Evolutionary conservation across 73 alveolate genomes (phyloP).

Genomic region (Uronychia setigera): DNA sequence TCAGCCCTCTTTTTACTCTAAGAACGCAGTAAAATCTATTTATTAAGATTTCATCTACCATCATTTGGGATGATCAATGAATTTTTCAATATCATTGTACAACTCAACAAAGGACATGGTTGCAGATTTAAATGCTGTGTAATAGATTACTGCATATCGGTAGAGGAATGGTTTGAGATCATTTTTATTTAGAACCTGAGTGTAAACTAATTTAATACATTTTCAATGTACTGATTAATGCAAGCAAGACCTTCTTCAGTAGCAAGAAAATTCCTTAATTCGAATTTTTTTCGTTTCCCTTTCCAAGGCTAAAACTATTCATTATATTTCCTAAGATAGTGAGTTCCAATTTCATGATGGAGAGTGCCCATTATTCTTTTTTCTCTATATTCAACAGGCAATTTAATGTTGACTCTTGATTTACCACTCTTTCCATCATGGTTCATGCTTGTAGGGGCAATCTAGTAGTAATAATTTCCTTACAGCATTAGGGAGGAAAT

Average conservation of each 20-base stretch:
- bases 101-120: slow-evolving; percentile 73
- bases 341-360: slow-evolving; percentile 92
- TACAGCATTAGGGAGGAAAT: background rate
- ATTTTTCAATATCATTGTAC: slow-evolving; percentile 70
- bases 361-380: slow-evolving; percentile 77
- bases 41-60: background rate
- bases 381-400: slow-evolving; percentile 83
- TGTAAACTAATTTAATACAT: slow-evolving; percentile 31
- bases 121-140: slow-evolving; percentile 70
- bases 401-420: slow-evolving; percentile 59
- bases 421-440: slow-evolving; percentile 14
- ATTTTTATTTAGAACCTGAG: background rate
- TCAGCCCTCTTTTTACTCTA: slow-evolving; percentile 67
- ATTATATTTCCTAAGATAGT: slow-evolving; percentile 74
- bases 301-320: slow-evolving; percentile 76
- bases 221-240: slow-evolving; percentile 54
- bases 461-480: background rate
- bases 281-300: slow-evolving; percentile 76
- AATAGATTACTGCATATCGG: slow-evolving; percentile 80
- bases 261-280: slow-evolving; percentile 62
- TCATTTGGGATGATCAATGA: slow-evolving; percentile 55
- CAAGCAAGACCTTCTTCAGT: slow-evolving; percentile 90
- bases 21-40: slow-evolving; percentile 47
- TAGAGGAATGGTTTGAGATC: slow-evolving; percentile 65
- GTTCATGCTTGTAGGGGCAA: slow-evolving; percentile 5